Base-by-base conservation (phyloP, 1,284 basidiomycete species). In the Boletus mariae region DNA sequence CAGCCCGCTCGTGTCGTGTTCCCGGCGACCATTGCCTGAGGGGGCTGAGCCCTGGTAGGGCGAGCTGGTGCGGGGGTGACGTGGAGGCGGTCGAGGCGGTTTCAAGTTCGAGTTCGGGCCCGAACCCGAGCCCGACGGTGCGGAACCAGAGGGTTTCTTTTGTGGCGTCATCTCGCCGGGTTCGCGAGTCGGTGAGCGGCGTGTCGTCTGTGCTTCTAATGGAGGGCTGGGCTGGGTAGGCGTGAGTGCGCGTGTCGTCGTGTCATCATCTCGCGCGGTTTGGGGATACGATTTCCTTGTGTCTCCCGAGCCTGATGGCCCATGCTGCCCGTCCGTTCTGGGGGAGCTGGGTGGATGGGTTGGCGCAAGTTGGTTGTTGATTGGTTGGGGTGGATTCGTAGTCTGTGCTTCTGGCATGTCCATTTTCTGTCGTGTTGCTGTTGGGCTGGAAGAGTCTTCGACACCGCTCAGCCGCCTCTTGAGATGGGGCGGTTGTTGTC, bases 381-480 rank as follows among this genome's bases (percentile, higher is more conserved):
- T 25, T 15, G 34, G 1, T n/a, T 12, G 41, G 25, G 26, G 25
- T 15, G 47, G 15, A 5, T 37, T 26, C 25, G 49, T 28, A 20
- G 32, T 23, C 37, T 40, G 47, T 2, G 10, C n/a, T 25, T 52
- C 53, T 7, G 52, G 40, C 5, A 1, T 4, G n/a, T 60, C 57
- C 13, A 60, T 40, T 29, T 49, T 65, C 6, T 34, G 65, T 45
- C 59, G 60, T 23, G 42, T 57, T 29, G 3, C 17, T 25, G 35
- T 32, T 35, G 10, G 32, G 47, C 17, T 55, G 1, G 58, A 13
- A 11, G 55, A 26, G 29, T 40, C 28, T 7, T 52, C 55, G 9
- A 32, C 12, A 13, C 17, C 15, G 25, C 46, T 57, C 41, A 54
- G 29, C 8, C 47, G 54, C 48, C 66, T 54, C 45, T 65, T 68